These are phyloP conservation scores for Raddia distichophylla DNA, from an alignment of 176 grass and related monocot genomes.

Conservation along the genomic window DNA sequence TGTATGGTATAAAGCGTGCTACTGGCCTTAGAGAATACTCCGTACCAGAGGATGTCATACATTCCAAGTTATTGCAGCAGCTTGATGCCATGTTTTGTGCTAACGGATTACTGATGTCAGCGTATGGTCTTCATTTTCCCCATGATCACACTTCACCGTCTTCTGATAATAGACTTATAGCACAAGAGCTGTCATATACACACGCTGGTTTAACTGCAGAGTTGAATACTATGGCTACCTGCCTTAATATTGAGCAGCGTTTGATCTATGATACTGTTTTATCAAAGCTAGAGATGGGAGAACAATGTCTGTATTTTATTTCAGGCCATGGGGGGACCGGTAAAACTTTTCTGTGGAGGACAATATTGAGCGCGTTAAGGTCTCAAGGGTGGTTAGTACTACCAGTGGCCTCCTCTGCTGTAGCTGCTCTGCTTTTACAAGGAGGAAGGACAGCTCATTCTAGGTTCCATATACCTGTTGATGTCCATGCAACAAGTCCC, in stretches of 20 bases:
- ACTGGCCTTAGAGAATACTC: rapidly evolving
- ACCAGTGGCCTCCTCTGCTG: not conserved
- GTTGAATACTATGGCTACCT: not conserved
- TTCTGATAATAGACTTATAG: not conserved
- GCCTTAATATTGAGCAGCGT: not conserved
- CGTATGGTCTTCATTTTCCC: too few relatives aligned
- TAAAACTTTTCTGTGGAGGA: not conserved
- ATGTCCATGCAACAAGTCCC: not conserved
- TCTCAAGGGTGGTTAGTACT: not conserved
- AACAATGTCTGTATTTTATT: not conserved
- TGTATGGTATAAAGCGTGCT: rapidly evolving
- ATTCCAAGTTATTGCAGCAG: not conserved
- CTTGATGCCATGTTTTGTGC: too few relatives aligned
- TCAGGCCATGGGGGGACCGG: not conserved
- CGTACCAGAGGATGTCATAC: not conserved
- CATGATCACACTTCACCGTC: too few relatives aligned
- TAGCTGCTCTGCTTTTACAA: not conserved
- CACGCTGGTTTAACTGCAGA: rapidly evolving
- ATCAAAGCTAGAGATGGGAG: rapidly evolving
- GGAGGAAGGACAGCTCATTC: not conserved
- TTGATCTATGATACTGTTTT: not conserved
- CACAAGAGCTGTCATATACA: not conserved
- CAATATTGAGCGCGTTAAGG: not conserved
- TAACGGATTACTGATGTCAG: too few relatives aligned
- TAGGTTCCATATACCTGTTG: not conserved